These are phyloP conservation scores for Xanthoparmelia taractica DNA, from an alignment of 495 filamentous ascomycete species.

Conservation along the genomic window DNA sequence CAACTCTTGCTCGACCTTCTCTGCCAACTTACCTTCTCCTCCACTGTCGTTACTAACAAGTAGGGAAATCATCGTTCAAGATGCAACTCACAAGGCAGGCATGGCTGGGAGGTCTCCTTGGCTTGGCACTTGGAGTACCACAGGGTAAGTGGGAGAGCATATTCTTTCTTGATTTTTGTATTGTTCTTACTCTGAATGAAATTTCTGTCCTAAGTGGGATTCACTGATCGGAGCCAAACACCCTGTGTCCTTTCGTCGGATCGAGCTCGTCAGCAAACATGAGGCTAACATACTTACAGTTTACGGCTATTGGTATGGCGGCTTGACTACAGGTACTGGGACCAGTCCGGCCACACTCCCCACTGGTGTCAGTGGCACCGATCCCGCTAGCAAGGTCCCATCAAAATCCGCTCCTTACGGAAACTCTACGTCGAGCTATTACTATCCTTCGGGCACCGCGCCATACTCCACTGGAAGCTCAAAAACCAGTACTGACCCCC, in stretches of 20 bases:
- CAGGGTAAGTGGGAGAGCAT: slow-evolving; percentile 8
- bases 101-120: slow-evolving; percentile 11
- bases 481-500: not conserved
- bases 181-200: not conserved
- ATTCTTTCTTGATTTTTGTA: no score
- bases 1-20: slow-evolving; percentile 1
- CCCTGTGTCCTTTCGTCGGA: not conserved
- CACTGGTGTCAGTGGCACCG: slow-evolving; percentile 2
- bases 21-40: not conserved
- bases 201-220: not conserved
- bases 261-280: not conserved
- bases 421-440: not conserved
- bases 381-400: not conserved
- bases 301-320: not conserved
- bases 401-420: slow-evolving; percentile 3
- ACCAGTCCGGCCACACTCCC: slow-evolving; percentile 4
- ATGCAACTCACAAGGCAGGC: slow-evolving; percentile 2
- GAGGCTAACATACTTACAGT: not conserved
- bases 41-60: not conserved
- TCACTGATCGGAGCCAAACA: not conserved
- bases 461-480: not conserved
- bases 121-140: slow-evolving; percentile 9
- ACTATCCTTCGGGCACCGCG: not conserved
- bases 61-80: not conserved
- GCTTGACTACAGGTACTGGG: slow-evolving; percentile 3